Evolutionary conservation across 495 filamentous ascomycete species (phyloP).

Genomic region (Tricharina praecox): DNA sequence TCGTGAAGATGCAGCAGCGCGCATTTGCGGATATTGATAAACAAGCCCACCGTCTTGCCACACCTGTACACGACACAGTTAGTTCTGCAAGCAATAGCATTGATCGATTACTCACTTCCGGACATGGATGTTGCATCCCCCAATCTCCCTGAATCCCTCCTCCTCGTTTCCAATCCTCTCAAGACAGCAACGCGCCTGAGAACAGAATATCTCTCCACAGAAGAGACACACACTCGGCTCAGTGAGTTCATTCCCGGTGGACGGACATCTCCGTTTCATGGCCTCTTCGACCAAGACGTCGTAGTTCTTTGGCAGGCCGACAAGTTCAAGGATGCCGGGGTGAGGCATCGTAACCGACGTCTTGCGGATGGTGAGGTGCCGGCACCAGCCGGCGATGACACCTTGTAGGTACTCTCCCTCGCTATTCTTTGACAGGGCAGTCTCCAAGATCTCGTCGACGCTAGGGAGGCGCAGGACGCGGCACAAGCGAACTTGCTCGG

Average conservation of each 20-base stretch:
- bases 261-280: slow-evolving; percentile 60
- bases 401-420: slow-evolving; percentile 28
- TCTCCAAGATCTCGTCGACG: slow-evolving; percentile 55
- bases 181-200: slow-evolving; percentile 80
- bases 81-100: slow-evolving; percentile 5
- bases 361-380: slow-evolving; percentile 27
- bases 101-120: slow-evolving; percentile 42
- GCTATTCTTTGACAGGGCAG: slow-evolving; percentile 11
- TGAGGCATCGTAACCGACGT: slow-evolving; percentile 40
- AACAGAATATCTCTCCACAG: slow-evolving; percentile 90
- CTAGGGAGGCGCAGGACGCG: slow-evolving; percentile 55
- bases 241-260: slow-evolving; percentile 66
- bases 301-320: slow-evolving; percentile 79
- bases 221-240: slow-evolving; percentile 87
- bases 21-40: slow-evolving; percentile 93
- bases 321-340: slow-evolving; percentile 81
- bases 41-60: slow-evolving; percentile 72
- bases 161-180: slow-evolving; percentile 31
- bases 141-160: slow-evolving; percentile 33
- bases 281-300: slow-evolving; percentile 87
- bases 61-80: slow-evolving; percentile 39
- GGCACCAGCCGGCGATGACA: slow-evolving; percentile 66
- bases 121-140: slow-evolving; percentile 83
- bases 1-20: slow-evolving; percentile 70
- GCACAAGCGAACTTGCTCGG: slow-evolving; percentile 72